Evolutionary conservation across 345 rosid species (phyloP).

Genomic region (thale cress (Arabidopsis thaliana)): DNA sequence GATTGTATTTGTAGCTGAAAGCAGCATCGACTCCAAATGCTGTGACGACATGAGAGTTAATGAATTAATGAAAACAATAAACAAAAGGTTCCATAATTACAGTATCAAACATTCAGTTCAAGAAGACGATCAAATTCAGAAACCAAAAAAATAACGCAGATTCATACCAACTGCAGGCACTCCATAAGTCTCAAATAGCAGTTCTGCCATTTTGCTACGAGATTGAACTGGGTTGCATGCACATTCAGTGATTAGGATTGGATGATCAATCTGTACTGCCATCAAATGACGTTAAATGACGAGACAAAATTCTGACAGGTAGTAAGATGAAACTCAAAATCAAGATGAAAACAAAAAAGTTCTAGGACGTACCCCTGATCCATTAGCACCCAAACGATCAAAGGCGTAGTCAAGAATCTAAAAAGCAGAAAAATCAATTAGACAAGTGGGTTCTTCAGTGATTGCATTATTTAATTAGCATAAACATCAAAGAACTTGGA

Average conservation of each 20-base stretch:
- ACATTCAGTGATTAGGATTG: constrained; percentile 90
- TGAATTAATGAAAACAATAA: constrained; percentile 24
- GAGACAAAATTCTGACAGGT: constrained; percentile 33
- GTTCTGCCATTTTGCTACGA: constrained; percentile 98
- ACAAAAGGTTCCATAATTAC: not conserved
- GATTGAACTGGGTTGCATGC: constrained; percentile 92
- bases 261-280: constrained; percentile 91
- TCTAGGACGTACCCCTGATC: constrained; percentile 61
- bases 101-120: not conserved
- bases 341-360: constrained; percentile 24
- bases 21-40: constrained; percentile 98
- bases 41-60: constrained; percentile 40
- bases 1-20: constrained; percentile 93
- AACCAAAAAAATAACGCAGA: constrained; percentile 15
- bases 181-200: constrained; percentile 94
- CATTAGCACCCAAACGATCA: constrained; percentile 90
- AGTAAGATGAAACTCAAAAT: constrained; percentile 15
- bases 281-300: constrained; percentile 55
- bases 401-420: constrained; percentile 94
- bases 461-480: not conserved
- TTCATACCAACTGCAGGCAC: constrained; percentile 91
- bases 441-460: not conserved
- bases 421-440: constrained; percentile 14
- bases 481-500: constrained; percentile 7
- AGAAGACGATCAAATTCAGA: constrained; percentile 9